Conservation (phyloP, 2,329 filamentous ascomycete species). For the Talaromyces piceae region DNA sequence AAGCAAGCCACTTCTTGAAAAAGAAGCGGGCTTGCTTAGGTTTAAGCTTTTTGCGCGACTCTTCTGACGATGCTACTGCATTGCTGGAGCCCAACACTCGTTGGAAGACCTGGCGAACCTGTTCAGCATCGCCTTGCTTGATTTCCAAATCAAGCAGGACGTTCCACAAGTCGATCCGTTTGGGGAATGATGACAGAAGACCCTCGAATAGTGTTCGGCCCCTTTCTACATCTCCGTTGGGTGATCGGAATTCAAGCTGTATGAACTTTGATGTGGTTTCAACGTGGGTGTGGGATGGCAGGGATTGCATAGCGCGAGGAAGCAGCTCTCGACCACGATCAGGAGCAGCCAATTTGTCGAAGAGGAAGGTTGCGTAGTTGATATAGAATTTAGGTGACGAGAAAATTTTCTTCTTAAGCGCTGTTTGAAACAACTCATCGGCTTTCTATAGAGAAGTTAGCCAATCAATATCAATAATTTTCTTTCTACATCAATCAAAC, state of each 20-base stretch:
- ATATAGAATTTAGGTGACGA: slow-evolving; percentile 75
- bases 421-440: slow-evolving; percentile 75
- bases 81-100: slow-evolving; percentile 52
- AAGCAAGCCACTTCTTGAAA: slow-evolving; percentile 87
- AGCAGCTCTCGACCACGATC: slow-evolving; percentile 73
- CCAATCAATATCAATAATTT: slow-evolving; percentile 2
- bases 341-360: slow-evolving; percentile 62
- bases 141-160: slow-evolving; percentile 82
- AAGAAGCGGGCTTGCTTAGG: slow-evolving; percentile 74
- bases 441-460: slow-evolving; percentile 58
- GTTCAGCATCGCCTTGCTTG: slow-evolving; percentile 50
- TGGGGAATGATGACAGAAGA: slow-evolving; percentile 74
- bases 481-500: slow-evolving; percentile 24
- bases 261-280: slow-evolving; percentile 81
- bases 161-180: slow-evolving; percentile 88
- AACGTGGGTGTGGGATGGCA: slow-evolving; percentile 62
- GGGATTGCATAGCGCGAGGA: slow-evolving; percentile 73
- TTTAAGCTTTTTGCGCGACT: slow-evolving; percentile 61
- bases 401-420: slow-evolving; percentile 80
- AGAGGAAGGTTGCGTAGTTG: slow-evolving; percentile 91
- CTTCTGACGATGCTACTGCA: slow-evolving; percentile 27
- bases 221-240: slow-evolving; percentile 76
- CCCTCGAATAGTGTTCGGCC: slow-evolving; percentile 93
- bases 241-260: slow-evolving; percentile 80
- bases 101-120: slow-evolving; percentile 74